Evolutionary conservation across 2,329 filamentous ascomycete species (phyloP).

Genomic region (Diplocarpon rosae): DNA sequence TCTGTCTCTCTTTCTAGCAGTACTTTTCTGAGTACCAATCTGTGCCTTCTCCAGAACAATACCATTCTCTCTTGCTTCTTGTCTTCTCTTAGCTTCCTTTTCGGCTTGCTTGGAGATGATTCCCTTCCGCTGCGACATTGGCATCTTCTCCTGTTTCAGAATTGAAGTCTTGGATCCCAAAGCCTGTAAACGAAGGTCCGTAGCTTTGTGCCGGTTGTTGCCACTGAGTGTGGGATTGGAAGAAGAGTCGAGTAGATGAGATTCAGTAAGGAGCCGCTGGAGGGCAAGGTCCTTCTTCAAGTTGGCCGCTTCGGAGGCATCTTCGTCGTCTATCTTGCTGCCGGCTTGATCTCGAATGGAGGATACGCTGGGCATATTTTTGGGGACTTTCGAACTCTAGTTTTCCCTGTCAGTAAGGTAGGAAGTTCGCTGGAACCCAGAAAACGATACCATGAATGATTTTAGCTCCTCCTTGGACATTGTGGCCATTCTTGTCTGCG

Average conservation of each 20-base stretch:
- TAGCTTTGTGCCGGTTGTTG: slow-evolving; percentile 66
- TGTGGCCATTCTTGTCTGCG: slow-evolving; percentile 18
- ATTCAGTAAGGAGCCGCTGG: slow-evolving; percentile 82
- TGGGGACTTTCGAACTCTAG: slow-evolving; percentile 25
- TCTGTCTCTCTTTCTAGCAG: slow-evolving; percentile 37
- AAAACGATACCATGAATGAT: slow-evolving; percentile 57
- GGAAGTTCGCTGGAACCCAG: background rate
- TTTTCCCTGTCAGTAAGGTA: slow-evolving; percentile 3
- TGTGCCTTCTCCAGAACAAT: slow-evolving; percentile 64
- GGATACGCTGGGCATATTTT: slow-evolving; percentile 13
- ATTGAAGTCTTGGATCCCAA: slow-evolving; percentile 70
- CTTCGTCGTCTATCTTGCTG: slow-evolving; percentile 34
- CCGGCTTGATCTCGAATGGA: slow-evolving; percentile 21
- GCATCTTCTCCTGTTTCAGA: slow-evolving; percentile 75
- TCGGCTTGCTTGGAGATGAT: slow-evolving; percentile 56
- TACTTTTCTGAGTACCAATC: slow-evolving; percentile 29
- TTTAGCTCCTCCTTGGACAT: slow-evolving; percentile 63
- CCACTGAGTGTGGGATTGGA: slow-evolving; percentile 42
- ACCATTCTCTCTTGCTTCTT: slow-evolving; percentile 80
- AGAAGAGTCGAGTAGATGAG: slow-evolving; percentile 64
- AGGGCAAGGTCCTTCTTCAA: slow-evolving; percentile 88
- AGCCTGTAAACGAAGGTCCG: slow-evolving; percentile 72
- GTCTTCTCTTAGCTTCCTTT: slow-evolving; percentile 60
- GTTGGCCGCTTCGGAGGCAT: slow-evolving; percentile 50
- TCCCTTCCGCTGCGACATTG: slow-evolving; percentile 76